A percentile compares a stretch with the other conserved stretches of the same genome.
Evolutionary conservation across 2,329 filamentous ascomycete genomes (phyloP).

Genomic region (Coleophoma cylindrospora): DNA sequence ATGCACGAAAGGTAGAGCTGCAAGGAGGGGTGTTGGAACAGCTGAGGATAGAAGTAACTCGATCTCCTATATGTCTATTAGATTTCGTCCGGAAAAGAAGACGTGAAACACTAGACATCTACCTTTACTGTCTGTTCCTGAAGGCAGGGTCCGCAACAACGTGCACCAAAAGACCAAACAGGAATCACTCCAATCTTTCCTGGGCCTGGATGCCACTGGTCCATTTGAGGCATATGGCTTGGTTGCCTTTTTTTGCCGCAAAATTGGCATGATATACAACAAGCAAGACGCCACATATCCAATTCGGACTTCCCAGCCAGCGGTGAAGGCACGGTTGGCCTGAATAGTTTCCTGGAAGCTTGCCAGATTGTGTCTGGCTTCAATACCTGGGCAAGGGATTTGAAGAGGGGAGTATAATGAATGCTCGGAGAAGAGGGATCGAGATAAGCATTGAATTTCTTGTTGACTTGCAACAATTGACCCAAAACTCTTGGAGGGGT

Average conservation of each 20-base stretch:
- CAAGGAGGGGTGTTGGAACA: slow-evolving; percentile 54
- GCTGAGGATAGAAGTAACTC: slow-evolving; percentile 60
- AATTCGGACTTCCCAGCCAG: slow-evolving; percentile 61
- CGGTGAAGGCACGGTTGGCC: slow-evolving; percentile 64
- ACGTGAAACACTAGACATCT: slow-evolving; percentile 23
- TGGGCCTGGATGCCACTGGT: slow-evolving; percentile 55
- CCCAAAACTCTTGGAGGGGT: slow-evolving; percentile 59
- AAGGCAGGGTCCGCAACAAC: slow-evolving; percentile 64
- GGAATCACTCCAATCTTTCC: slow-evolving; percentile 54
- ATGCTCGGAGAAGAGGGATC: slow-evolving; percentile 36
- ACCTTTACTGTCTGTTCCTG: slow-evolving; percentile 59
- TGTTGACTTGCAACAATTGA: slow-evolving; percentile 62
- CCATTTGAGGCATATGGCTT: slow-evolving; percentile 24
- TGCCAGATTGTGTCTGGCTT: slow-evolving; percentile 68
- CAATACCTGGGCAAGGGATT: slow-evolving; percentile 27
- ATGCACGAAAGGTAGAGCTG: slow-evolving; percentile 66
- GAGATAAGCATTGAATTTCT: slow-evolving; percentile 57
- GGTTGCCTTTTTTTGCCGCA: slow-evolving; percentile 44
- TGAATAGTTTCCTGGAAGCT: slow-evolving; percentile 59
- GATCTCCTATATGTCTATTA: slow-evolving; percentile 53
- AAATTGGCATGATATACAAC: slow-evolving; percentile 60
- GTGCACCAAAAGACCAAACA: slow-evolving; percentile 68
- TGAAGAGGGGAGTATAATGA: slow-evolving; percentile 30
- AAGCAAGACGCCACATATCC: slow-evolving; percentile 71
- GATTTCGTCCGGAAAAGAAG: slow-evolving; percentile 7